These are phyloP conservation scores for Tympanopsis confertula DNA, from an alignment of 2,329 filamentous ascomycete genomes.

Conservation along the genomic window DNA sequence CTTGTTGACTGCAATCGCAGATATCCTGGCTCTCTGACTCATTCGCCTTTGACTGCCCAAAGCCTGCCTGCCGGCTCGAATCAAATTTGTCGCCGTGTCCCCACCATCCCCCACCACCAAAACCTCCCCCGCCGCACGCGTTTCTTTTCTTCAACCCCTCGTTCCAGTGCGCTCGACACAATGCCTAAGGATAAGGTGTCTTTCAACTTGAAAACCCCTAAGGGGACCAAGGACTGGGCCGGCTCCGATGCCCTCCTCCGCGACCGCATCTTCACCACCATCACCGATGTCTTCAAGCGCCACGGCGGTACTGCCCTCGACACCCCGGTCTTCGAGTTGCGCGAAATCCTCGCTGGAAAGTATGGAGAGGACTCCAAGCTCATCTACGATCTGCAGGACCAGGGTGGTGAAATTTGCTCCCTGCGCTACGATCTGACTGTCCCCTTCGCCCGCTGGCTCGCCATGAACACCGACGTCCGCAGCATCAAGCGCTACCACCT, in stretches of 20 bases:
- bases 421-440: slow-evolving; percentile 81
- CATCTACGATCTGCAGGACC: slow-evolving; percentile 81
- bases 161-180: slow-evolving; percentile 13
- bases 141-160: background rate
- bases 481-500: slow-evolving; percentile 92
- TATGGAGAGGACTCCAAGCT: slow-evolving; percentile 88
- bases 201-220: slow-evolving; percentile 74
- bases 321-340: slow-evolving; percentile 75
- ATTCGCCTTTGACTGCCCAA: too few species aligned
- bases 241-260: slow-evolving; percentile 70
- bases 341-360: slow-evolving; percentile 77
- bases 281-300: slow-evolving; percentile 70
- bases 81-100: background rate
- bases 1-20: too few species aligned
- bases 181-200: slow-evolving; percentile 24
- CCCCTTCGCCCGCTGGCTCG: slow-evolving; percentile 82
- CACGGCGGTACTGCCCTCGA: slow-evolving; percentile 72
- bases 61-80: too few species aligned
- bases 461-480: slow-evolving; percentile 75
- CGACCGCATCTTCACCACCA: slow-evolving; percentile 67
- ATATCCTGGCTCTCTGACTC: too few species aligned
- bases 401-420: slow-evolving; percentile 75
- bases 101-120: background rate
- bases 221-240: slow-evolving; percentile 81
- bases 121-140: background rate